Conservation (phyloP, 2,329 filamentous ascomycete species). For the Grosmannia clavigera region DNA sequence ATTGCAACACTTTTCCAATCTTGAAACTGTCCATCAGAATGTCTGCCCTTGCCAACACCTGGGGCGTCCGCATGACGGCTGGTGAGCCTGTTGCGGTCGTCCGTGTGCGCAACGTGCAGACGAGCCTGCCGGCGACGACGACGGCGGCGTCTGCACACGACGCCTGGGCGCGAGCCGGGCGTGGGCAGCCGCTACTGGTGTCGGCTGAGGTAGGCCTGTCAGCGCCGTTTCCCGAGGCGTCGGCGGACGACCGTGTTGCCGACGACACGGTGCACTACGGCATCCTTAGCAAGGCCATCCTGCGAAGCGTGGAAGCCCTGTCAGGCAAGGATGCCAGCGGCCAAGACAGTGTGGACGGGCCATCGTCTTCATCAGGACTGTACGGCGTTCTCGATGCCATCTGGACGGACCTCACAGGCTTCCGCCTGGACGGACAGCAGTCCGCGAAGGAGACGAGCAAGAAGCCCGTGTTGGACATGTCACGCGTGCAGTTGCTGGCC, state of each 20-base stretch:
- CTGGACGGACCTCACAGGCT: conserved; percentile 26
- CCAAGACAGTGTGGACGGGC: conserved; percentile 12
- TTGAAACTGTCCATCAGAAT: not conserved
- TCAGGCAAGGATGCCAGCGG: conserved; percentile 6
- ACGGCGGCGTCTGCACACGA: conserved; percentile 25
- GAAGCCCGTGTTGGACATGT: conserved; percentile 22
- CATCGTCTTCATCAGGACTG: conserved; percentile 9
- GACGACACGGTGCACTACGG: conserved; percentile 69
- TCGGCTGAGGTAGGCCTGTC: conserved; percentile 47
- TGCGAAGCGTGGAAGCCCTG: conserved; percentile 26
- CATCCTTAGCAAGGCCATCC: conserved; percentile 52
- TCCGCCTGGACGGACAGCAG: conserved; percentile 19
- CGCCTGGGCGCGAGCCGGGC: conserved; percentile 51
- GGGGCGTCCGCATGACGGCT: conserved; percentile 24
- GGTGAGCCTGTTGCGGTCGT: conserved; percentile 41
- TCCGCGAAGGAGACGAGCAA: conserved; percentile 14
- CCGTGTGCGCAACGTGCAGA: conserved; percentile 48
- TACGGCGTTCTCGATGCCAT: conserved; percentile 24
- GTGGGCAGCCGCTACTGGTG: conserved; percentile 49
- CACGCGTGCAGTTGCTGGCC: conserved; percentile 31
- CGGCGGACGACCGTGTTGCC: conserved; percentile 50
- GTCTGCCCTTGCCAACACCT: conserved; percentile 6
- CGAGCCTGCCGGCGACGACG: conserved; percentile 34
- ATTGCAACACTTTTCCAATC: too few species aligned
- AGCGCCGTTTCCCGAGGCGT: conserved; percentile 37